Base-by-base conservation (phyloP, 2,329 filamentous ascomycete species). In the Colletotrichum viniferum region DNA sequence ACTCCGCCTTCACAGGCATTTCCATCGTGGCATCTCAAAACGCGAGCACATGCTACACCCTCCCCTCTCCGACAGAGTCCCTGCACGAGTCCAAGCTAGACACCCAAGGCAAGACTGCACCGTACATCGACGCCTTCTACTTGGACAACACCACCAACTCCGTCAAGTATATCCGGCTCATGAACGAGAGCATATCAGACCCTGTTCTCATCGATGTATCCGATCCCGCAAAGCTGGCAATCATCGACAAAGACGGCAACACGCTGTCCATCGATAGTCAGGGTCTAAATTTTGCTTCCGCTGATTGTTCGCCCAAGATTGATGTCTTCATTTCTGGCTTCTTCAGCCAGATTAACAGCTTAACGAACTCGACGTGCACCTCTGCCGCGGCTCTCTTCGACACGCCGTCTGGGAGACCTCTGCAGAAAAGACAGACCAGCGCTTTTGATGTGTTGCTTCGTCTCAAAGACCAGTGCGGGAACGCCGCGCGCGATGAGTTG, bases 121-220 rank as follows among this genome's bases (percentile, higher is more conserved):
- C 84, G 0, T 86, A 84, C 61, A 81, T 86, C 5, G 83, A 86
- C 64, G 82, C 84, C 0, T 79, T 86, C 26, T 80, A 81, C 56
- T 82, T 85, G 62, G 80, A 83, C 26, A 78, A 77, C 4, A 79
- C 81, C 18, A 82, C 81, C 1, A 70, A 84, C 3, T 77, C 81
- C 5, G 83, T 84, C 0, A 64, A 85, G 3, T 85, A 81, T 58
- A 65, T 86, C 14, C 82, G 83, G 0, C 71, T 85, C 5, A 76
- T 81, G 43, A 48, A 48, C 0, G 82, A 86, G 64, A 77, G 78
- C 4, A 69, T 76, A 8, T 78, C 81, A 3, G 80, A 79, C 0
- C 79, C 79, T 0, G 77, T 82, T 66, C 80, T 80, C 60, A 72
- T 86, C 3, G 85, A 86, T 70, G 78, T 86, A 7, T 85, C 85